Evolutionary conservation across 805 yeast genomes (phyloP).

Genomic region (Lachancea waltii): DNA sequence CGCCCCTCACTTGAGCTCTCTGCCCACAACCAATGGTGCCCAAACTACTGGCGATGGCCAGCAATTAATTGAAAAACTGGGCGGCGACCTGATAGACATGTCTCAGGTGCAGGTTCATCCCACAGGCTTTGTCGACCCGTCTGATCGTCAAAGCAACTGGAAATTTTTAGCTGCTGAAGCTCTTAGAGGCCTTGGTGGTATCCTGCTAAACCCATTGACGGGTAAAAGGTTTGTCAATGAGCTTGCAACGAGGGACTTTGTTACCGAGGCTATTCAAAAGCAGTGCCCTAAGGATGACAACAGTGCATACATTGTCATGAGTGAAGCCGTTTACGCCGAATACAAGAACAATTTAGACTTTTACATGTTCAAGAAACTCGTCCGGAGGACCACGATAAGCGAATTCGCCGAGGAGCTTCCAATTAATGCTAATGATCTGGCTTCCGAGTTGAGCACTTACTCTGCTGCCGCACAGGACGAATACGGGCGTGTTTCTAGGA

Average conservation of each 20-base stretch:
- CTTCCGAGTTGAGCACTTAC: slow-evolving; percentile 21
- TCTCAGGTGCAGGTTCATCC: slow-evolving; percentile 57
- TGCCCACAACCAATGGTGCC: slow-evolving; percentile 52
- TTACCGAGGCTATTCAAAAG: slow-evolving; percentile 38
- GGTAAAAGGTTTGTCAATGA: slow-evolving; percentile 52
- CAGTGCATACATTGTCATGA: slow-evolving; percentile 35
- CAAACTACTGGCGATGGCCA: slow-evolving; percentile 59
- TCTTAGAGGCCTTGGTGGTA: slow-evolving; percentile 53
- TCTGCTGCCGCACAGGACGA: slow-evolving; percentile 26
- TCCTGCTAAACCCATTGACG: slow-evolving; percentile 39
- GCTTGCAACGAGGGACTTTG: slow-evolving; percentile 46
- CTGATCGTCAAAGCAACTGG: slow-evolving; percentile 37
- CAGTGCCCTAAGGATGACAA: slow-evolving; percentile 27
- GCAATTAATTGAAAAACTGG: slow-evolving; percentile 38
- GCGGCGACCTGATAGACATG: slow-evolving; percentile 50
- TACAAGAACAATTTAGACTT: slow-evolving; percentile 47
- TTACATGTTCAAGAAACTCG: slow-evolving; percentile 37
- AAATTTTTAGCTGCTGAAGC: slow-evolving; percentile 57
- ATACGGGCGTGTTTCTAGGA: slow-evolving; percentile 33
- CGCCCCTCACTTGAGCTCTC: slow-evolving; percentile 40
- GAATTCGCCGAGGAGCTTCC: slow-evolving; percentile 30
- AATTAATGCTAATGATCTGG: slow-evolving; percentile 19
- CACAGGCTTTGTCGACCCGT: slow-evolving; percentile 49
- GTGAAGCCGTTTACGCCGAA: slow-evolving; percentile 39
- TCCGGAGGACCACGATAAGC: slow-evolving; percentile 26